Base-by-base conservation (phyloP, 1,284 basidiomycete genomes). In the Pisolithus thermaeus region DNA sequence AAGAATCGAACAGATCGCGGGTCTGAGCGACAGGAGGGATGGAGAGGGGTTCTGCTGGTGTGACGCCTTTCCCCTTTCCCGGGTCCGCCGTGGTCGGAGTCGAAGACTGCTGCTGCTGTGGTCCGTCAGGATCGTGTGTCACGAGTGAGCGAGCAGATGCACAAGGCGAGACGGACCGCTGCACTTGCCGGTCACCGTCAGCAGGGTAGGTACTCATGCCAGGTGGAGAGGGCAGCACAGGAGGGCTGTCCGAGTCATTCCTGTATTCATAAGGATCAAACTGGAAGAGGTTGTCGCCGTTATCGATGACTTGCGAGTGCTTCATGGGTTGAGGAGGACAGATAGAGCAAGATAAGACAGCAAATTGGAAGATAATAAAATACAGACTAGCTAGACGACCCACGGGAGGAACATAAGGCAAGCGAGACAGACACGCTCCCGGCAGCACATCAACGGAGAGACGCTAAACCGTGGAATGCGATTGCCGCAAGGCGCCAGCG, bases 251-350 rank as follows among this genome's bases (percentile, higher is more conserved):
- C 8, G 30, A 42, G 18, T 46, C 38, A 7, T 43, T 45, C 44
- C 42, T 42, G 56, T 50, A 46, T 56, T 79, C 75, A 70, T 70
- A 75, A 51, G 72, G 63, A 59, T 79, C 78, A 61, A 81, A 78
- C 56, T 73, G 70, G 63, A 79, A 78, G 62, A 80, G 62, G 46
- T 72, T 62, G 56, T 75, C 73, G 52, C 76, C 73, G 73, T 75
- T 77, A 78, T 82, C 78, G 75, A 78, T 77, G 66, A 70, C 69
- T 68, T 70, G 69, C 55, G 57, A 57, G 25, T 47, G 66, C 70
- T 70, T 71, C 76, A 77, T 78, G 70, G 60, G 40, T 56, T 35
- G 30, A 57, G 52, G 39, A 8, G n/a, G 23, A 59, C 56, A 27
- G 51, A 63, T 44, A 49, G 53, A 44, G 43, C 18, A 46, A 20